These are phyloP conservation scores for Rhynchospora tenuis DNA, from an alignment of 176 grass and related monocot genomes.

Conservation along the genomic window DNA sequence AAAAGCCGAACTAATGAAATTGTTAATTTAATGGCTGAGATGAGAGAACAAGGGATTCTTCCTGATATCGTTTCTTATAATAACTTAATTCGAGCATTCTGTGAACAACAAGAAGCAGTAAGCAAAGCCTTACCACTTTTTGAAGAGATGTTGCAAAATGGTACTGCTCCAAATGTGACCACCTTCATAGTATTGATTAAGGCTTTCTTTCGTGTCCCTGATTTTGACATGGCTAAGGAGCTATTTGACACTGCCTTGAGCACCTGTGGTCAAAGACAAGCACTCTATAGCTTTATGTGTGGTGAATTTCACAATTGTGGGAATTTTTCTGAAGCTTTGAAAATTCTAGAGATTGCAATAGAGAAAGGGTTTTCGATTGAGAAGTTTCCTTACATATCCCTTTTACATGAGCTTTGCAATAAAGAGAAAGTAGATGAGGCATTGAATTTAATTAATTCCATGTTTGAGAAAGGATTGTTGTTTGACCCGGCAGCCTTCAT, in stretches of 20 bases:
- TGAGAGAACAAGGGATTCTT: slow-evolving; percentile 63
- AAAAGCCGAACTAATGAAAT: slow-evolving; percentile 72
- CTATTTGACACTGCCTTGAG: slow-evolving; percentile 72
- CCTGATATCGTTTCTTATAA: slow-evolving; percentile 75
- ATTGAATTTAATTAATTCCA: slow-evolving; percentile 48
- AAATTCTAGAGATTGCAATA: slow-evolving; percentile 57
- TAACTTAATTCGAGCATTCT: slow-evolving; percentile 69
- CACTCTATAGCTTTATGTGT: slow-evolving; percentile 79
- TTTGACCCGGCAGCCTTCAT: slow-evolving; percentile 84
- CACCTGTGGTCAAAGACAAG: slow-evolving; percentile 70
- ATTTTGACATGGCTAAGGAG: slow-evolving; percentile 60
- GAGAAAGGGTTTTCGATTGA: slow-evolving; percentile 64
- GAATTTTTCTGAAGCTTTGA: slow-evolving; percentile 55
- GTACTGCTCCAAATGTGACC: slow-evolving; percentile 64
- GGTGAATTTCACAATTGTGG: slow-evolving; percentile 46
- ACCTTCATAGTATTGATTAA: slow-evolving; percentile 83
- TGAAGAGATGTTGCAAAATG: slow-evolving; percentile 88
- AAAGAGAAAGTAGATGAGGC: slow-evolving; percentile 49
- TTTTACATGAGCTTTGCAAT: slow-evolving; percentile 63
- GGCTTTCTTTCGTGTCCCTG: slow-evolving; percentile 48
- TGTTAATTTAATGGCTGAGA: slow-evolving; percentile 68
- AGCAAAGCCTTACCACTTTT: slow-evolving; percentile 60
- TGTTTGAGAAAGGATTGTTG: slow-evolving; percentile 50
- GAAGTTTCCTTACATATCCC: slow-evolving; percentile 66
- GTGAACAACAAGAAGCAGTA: slow-evolving; percentile 38